Evolutionary conservation across 2,329 filamentous ascomycete genomes (phyloP), one percentile per base, ranked within the genome.

Genomic region (Amauroascus verrucosus): DNA sequence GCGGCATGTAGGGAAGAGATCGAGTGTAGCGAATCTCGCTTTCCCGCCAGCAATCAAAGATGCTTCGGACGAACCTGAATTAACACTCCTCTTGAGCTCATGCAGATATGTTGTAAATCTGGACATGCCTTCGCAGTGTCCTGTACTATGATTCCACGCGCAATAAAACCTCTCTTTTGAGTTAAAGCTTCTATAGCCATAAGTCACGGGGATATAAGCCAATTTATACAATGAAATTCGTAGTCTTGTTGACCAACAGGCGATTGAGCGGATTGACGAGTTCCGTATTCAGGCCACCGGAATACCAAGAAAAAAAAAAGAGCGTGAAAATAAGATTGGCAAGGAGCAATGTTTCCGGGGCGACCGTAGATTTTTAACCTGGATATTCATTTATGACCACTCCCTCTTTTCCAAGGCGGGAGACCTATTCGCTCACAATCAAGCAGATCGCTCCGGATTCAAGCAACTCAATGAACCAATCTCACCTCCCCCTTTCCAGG

Each of bases 401-500:
- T n/a, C n/a, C 11, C 40, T 16, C 9, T 24, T 22, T 11, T 24
- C 24, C 33, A 35, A 35, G 33, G 33, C 33, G 11, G 3, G 33
- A 14, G 11, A 13, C 11, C 33, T 14, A 4, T 9, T 9, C 26
- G 9, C 9, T 30, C 26, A 30, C 26, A 9, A 30, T 30, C 26
- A 30, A 30, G 26, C n/a, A n/a, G n/a, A n/a, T n/a, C n/a, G n/a
- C n/a, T n/a, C n/a, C n/a, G n/a, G n/a, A n/a, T n/a, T n/a, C n/a
- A n/a, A n/a, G n/a, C n/a, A n/a, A 28, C 24, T 54, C 51, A 82
- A 71, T 82, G 79, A 57, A 77, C 68, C 60, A 82, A 60, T 44
- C 77, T 70, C 54, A 81, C 75, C 58, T 76, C 65, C 32, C 62
- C 67, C 72, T 81, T 84, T 4, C 88, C 90, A 62, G 76, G 81